Base-by-base conservation (phyloP, 2,329 filamentous ascomycete species). In the Coniochaeta sp. region DNA sequence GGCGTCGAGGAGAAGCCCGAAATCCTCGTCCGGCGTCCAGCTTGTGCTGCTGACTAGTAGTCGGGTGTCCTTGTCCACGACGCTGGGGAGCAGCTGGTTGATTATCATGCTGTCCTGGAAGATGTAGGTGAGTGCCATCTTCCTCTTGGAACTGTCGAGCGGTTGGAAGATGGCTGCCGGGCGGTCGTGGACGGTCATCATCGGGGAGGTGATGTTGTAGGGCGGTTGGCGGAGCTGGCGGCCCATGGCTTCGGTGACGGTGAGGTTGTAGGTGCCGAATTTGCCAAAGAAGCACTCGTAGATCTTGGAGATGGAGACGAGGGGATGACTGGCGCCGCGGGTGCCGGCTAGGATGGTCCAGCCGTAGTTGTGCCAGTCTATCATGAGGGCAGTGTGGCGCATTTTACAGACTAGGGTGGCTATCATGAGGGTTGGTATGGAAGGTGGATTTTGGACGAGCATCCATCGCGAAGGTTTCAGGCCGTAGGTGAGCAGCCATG, bases 311-410 rank as follows among this genome's bases (percentile, higher is more conserved):
- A 96, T 70, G 31, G 76, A 80, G 9, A 97, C 91, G n/a, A 97
- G 82, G 0, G 88, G 89, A 69, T 96, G 90, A 6, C 70, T 73
- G 1, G 75, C 64, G 44, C 84, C 80, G 26, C 79, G 76, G 57
- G 81, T 84, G 56, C 83, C 79, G 6, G 83, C 89, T 3, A 99
- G 84, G 67, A 99, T 96, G 9, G 91, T 93, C 81, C 93, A 96
- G 66, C 93, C 95, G 74, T 97, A 98, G 75, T 99, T 99, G 78
- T 99, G 95, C 95, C 95, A 99, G 77, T 99, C 95, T 60, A 98
- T 89, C 62, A 98, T 81, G 4, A 99, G 82, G 60, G 85, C 84
- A 43, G 90, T 96, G 66, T 90, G 88, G 57, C 95, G 88, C 58
- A 96, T 73, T 66, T 87, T 83, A 68, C 90, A 90, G 56, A 91